Conservation (phyloP, 176 grass and related monocot genomes). For the Puya raimondii region DNA sequence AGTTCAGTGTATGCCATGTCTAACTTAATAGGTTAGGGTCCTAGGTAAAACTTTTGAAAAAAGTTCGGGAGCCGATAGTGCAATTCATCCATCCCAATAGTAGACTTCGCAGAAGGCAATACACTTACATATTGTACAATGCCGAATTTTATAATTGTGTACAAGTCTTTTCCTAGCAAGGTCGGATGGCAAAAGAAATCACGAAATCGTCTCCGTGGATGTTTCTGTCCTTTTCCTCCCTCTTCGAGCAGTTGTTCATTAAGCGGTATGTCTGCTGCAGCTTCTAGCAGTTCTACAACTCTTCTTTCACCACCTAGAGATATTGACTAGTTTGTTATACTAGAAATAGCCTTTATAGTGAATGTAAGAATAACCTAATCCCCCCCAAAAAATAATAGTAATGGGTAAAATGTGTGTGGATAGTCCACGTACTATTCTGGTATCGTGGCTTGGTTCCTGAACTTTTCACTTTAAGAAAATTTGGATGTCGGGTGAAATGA, state of each 20-base stretch:
- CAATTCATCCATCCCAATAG: not conserved
- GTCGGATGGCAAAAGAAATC: slow-evolving; percentile 53
- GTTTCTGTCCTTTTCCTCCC: slow-evolving; percentile 29
- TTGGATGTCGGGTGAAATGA: not conserved
- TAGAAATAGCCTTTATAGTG: not conserved
- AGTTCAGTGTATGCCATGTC: too few species aligned
- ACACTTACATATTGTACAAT: slow-evolving; percentile 82
- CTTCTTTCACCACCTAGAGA: slow-evolving; percentile 59
- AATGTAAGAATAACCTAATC: not conserved
- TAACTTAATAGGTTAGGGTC: too few species aligned
- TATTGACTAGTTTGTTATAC: not conserved
- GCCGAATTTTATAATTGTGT: slow-evolving; percentile 75
- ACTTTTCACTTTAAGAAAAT: too few species aligned
- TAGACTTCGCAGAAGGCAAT: not conserved
- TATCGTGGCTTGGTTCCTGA: too few species aligned
- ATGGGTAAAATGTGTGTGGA: not conserved
- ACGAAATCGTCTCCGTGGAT: not conserved
- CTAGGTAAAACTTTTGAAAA: slow-evolving; percentile 3
- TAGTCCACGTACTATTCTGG: too few species aligned
- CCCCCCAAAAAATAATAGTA: not conserved
- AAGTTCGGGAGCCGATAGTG: not conserved
- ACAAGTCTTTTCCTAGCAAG: slow-evolving; percentile 51
- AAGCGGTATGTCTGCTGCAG: slow-evolving; percentile 41
- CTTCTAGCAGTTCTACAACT: slow-evolving; percentile 62
- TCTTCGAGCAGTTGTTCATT: slow-evolving; percentile 39